These are phyloP conservation scores for Lentinula detonsa DNA, from an alignment of 768 basidiomycete species.

Conservation along the genomic window DNA sequence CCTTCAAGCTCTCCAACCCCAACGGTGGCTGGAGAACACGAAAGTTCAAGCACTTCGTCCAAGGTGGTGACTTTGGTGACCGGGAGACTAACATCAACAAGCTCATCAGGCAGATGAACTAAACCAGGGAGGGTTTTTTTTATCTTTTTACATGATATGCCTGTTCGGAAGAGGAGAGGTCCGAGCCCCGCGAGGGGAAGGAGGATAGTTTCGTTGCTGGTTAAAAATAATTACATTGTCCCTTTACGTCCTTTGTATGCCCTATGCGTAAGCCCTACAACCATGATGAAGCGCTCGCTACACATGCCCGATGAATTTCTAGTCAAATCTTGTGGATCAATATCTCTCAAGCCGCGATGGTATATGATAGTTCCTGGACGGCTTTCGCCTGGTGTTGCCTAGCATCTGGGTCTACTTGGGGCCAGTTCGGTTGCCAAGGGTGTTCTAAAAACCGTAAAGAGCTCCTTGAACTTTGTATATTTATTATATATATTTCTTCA, in stretches of 20 bases:
- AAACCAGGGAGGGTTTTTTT: constrained; percentile 11
- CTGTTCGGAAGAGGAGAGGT: constrained; percentile 1
- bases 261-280: constrained; percentile 6
- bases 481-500: too few relatives aligned
- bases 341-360: not conserved
- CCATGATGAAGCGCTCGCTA: not conserved
- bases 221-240: constrained; percentile 5
- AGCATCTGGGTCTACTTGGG: not conserved
- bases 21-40: constrained; percentile 96
- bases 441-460: too few relatives aligned
- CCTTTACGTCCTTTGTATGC: constrained; percentile 5
- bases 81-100: constrained; percentile 97
- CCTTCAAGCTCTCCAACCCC: constrained; percentile 99
- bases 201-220: not conserved
- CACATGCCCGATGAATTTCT: not conserved
- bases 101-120: constrained; percentile 95
- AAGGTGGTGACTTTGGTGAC: constrained; percentile 97
- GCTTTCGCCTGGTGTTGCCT: not conserved
- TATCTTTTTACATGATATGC: constrained; percentile 5
- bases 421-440: too few relatives aligned
- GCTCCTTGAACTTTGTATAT: too few relatives aligned
- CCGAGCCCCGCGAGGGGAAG: constrained; percentile 3
- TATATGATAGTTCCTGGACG: not conserved
- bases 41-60: constrained; percentile 96
- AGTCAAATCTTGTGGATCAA: too few relatives aligned